A percentile compares a stretch with the other conserved stretches of the same genome.
Evolutionary conservation across 2,329 filamentous ascomycete genomes (phyloP).

Genomic region (Apiospora arundinis): DNA sequence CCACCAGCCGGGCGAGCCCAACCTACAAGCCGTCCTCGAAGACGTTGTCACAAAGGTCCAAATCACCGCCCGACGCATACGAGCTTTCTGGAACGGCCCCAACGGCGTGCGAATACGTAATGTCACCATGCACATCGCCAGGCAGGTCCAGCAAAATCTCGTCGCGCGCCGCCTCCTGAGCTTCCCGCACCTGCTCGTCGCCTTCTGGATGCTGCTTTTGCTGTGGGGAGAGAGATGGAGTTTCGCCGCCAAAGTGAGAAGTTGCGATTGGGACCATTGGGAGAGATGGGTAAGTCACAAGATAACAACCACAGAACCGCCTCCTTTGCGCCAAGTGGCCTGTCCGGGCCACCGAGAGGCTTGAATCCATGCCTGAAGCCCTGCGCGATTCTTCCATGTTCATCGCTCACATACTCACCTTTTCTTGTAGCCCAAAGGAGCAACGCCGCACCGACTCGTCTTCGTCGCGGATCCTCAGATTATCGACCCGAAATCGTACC

Average conservation of each 20-base stretch:
- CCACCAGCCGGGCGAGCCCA: conserved; percentile 10
- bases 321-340: not conserved
- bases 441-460: conserved; percentile 82
- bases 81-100: conserved; percentile 1
- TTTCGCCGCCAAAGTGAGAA: conserved; percentile 72
- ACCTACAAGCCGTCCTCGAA: conserved; percentile 19
- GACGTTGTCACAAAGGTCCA: conserved; percentile 12
- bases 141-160: conserved; percentile 53
- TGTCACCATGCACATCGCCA: conserved; percentile 37
- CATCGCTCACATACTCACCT: conserved; percentile 25
- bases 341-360: not conserved
- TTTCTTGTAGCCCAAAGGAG: conserved; percentile 69
- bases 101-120: conserved; percentile 32
- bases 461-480: conserved; percentile 91
- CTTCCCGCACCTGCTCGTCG: conserved; percentile 71
- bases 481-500: conserved; percentile 94
- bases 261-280: conserved; percentile 86
- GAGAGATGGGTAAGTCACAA: conserved; percentile 79
- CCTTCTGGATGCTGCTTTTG: conserved; percentile 77
- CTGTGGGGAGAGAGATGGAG: conserved; percentile 86
- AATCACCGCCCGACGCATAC: not conserved
- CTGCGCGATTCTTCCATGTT: not conserved
- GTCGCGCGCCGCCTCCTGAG: conserved; percentile 59
- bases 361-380: not conserved
- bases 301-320: not conserved